These are phyloP conservation scores for Ustilago xerochloae DNA, from an alignment of 1,284 basidiomycete genomes.

Conservation along the genomic window DNA sequence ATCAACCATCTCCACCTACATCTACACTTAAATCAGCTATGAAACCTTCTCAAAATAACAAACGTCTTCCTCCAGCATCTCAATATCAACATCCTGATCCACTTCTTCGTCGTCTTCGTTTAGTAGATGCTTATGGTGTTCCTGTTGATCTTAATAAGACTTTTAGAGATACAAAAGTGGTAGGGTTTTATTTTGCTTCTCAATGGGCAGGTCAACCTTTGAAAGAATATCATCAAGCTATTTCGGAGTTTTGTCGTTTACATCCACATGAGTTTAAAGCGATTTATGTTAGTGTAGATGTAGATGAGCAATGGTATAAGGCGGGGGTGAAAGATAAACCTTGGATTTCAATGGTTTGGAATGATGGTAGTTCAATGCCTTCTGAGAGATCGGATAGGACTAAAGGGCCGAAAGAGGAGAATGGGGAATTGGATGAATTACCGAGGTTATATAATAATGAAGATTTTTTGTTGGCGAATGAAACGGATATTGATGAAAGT, in stretches of 20 bases:
- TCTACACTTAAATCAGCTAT: conserved; percentile 62
- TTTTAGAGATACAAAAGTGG: conserved; percentile 67
- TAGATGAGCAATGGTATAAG: conserved; percentile 65
- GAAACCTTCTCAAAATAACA: conserved; percentile 59
- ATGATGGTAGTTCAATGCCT: conserved; percentile 67
- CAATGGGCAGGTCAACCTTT: conserved; percentile 60
- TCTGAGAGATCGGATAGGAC: conserved; percentile 37
- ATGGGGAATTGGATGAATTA: conserved; percentile 33
- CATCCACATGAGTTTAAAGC: conserved; percentile 67
- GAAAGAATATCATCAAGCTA: conserved; percentile 60
- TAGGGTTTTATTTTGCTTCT: conserved; percentile 68
- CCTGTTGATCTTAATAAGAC: conserved; percentile 59
- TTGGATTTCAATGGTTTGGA: conserved; percentile 68
- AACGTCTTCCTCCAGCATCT: conserved; percentile 57
- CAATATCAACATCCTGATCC: conserved; percentile 68
- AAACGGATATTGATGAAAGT: conserved; percentile 67
- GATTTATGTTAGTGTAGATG: conserved; percentile 68
- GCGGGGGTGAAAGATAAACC: conserved; percentile 62
- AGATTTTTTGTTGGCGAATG: conserved; percentile 68
- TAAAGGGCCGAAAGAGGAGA: conserved; percentile 5
- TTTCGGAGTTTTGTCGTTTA: conserved; percentile 55
- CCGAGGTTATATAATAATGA: conserved; percentile 61
- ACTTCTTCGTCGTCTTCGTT: conserved; percentile 65
- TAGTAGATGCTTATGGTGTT: conserved; percentile 63
- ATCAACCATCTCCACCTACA: conserved; percentile 21